Evolutionary conservation across 768 basidiomycete species (phyloP), one percentile per base, ranked within the genome.

Genomic region (Boletus insuetus): DNA sequence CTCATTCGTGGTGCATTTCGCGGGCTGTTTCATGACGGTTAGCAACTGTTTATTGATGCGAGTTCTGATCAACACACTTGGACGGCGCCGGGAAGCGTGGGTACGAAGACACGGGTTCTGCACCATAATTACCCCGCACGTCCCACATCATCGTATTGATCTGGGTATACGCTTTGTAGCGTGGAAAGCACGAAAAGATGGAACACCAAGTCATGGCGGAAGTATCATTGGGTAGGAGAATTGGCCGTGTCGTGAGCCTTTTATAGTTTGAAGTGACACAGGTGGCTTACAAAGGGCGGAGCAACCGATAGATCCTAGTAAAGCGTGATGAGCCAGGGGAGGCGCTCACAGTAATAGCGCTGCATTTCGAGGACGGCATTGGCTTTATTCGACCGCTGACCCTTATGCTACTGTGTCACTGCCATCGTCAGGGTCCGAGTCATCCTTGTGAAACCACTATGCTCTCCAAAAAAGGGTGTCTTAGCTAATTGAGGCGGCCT

Each of bases 81-180:
- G 53, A 31, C 14, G 59, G 49, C 4, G 44, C 42, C 12, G 64
- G 59, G 47, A 59, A 63, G 34, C 40, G 54, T 14, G 59, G 53
- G 46, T 35, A 44, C 5, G 69, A 50, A 3, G 65, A 54, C 34
- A 4, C 53, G 11, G 38, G 55, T 38, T 64, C 59, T 51, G 61
- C 40, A 34, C 50, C 38, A 34, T 56, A 10, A 20, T 61, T 58
- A 2, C 60, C 69, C 6, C 62, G 59, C 47, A 57, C 4, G 31
- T 71, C 71, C 69, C 67, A 73, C 69, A 49, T 62, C 61, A 48
- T 58, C 20, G 67, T 22, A 29, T 71, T 69, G n/a, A 71, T 54
- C 40, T 73, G 65, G 7, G 65, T 73, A 24, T 73, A 73, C 42
- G 69, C 56, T 42, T 62, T 73, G 6, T 71, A 69, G 59, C 67